Evolutionary conservation across 306 rosid species (phyloP), one percentile per base, ranked within the genome.

Genomic region (Phaseolus lunatus): DNA sequence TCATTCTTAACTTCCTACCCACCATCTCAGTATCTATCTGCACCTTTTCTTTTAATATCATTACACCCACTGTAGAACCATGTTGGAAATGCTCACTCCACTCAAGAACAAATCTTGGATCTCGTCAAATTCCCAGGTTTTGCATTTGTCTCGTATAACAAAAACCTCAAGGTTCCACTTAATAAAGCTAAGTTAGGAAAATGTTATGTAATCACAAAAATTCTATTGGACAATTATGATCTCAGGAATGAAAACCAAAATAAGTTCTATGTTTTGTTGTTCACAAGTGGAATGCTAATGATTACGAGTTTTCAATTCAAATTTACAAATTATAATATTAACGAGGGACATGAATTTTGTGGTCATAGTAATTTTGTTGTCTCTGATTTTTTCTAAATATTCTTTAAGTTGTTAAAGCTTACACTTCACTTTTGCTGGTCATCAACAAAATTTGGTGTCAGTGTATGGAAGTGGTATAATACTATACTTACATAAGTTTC

Each of bases 61-160:
- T n/a, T n/a, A n/a, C n/a, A n/a, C n/a, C 72, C 84, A 72, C 57
- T 73, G 49, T 50, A 24, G 76, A 19, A 66, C 67, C 31, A 64
- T 10, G n/a, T 49, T 76, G 72, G 56, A 69, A 75, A 61, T 76
- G 85, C 62, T 39, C 7, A 39, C 67, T 81, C 81, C 81, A 76
- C 81, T 75, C 12, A 81, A 75, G 37, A 67, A 67, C 37, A 24
- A 58, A 39, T 6, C 37, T 37, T 39, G 33, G 52, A 27, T 61
- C 31, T 50, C 57, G 57, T 67, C 8, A 27, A 80, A 52, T 65
- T 73, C 31, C 45, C 3, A 53, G 18, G 5, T 14, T n/a, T n/a
- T 31, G 61, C 62, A 64, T 65, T 41, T 63, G 20, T 48, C 49
- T 63, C 12, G 16, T 63, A 9, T 15, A 31, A 45, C 26, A 3